Percentiles rank a stretch among this genome's conserved stretches.
Conservation (phyloP, 768 basidiomycete genomes). For the Agaricus sinodeliciosus region DNA sequence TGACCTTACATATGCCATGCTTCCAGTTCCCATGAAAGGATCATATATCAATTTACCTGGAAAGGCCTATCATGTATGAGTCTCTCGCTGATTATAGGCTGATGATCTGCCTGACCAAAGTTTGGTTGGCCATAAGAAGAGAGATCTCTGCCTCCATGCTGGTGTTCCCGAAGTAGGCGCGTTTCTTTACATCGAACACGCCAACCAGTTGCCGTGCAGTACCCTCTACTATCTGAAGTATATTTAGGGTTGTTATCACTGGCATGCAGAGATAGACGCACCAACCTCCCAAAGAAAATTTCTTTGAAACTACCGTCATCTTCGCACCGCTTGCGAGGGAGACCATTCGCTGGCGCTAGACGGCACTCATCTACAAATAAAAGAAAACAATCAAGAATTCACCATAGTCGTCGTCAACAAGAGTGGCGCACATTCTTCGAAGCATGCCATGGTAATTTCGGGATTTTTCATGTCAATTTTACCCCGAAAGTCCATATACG, state of each 20-base stretch:
- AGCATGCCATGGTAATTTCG: slow-evolving; percentile 63
- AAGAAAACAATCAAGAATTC: not conserved
- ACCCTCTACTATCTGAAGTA: slow-evolving; percentile 46
- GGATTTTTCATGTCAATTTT: slow-evolving; percentile 78
- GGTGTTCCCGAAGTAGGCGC: slow-evolving; percentile 90
- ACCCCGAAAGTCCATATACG: slow-evolving; percentile 79
- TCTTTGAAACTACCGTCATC: slow-evolving; percentile 64
- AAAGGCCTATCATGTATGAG: slow-evolving; percentile 39
- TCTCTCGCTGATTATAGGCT: not conserved
- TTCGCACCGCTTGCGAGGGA: slow-evolving; percentile 41
- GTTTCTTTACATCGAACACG: slow-evolving; percentile 83
- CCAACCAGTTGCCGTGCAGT: slow-evolving; percentile 61
- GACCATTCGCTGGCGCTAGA: slow-evolving; percentile 20
- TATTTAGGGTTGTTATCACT: not conserved
- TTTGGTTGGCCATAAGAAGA: slow-evolving; percentile 94
- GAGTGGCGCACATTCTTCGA: slow-evolving; percentile 75
- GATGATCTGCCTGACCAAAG: slow-evolving; percentile 49
- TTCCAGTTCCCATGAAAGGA: slow-evolving; percentile 92
- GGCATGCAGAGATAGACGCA: slow-evolving; percentile 30
- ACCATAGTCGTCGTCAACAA: not conserved
- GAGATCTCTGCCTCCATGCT: slow-evolving; percentile 98
- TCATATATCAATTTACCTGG: slow-evolving; percentile 93
- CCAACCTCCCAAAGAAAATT: slow-evolving; percentile 84
- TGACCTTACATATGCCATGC: slow-evolving; percentile 72
- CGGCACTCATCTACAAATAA: slow-evolving; percentile 40